Base-by-base conservation (phyloP, 306 rosid genomes). In the Astragalus glycyphyllos region DNA sequence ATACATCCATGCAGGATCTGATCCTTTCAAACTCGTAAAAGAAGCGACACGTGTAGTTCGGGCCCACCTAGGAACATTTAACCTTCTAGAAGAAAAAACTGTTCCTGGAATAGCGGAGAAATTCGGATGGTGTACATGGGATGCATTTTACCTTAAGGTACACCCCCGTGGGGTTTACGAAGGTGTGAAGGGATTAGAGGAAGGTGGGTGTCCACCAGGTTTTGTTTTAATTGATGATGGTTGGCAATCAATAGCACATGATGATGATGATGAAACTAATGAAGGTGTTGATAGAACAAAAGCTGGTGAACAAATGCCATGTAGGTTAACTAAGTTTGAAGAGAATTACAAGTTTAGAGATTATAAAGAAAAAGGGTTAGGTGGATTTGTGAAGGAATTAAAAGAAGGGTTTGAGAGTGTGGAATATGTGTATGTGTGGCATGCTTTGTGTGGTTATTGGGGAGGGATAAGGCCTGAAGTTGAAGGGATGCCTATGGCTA, bases 121-220 rank as follows among this genome's bases (percentile, higher is more conserved):
- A 15, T 94, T 94, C 7, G 98, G 98, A 1, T 94, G 98, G 98
- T 94, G 98, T 76, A 94, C 98, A 1, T 94, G 98, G 98, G 98
- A 94, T 26, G 98, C 98, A 38, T 94, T 94, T 69, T 90, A 94
- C 72, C 86, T 94, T 7, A 81, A 88, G 11, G 98, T 94, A 72
- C 75, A 94, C 75, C 98, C 98, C 11, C 79, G 55, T 1, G 98
- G 98, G 0, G 68, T 90, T 7, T 40, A 73, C 13, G 94, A 94
- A 13, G 98, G 80, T 3, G 74, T 75, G 0, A 26, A 75, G 65
- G 42, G 40, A 12, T 31, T 75, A 4, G 31, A 12, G 1, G 49
- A 66, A 6, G 80, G 95, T 4, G 98, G 98, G 3, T 91, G 97
- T 17, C 97, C 98, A 0, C 96, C 98, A 0, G 97, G 98, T 2